A percentile compares a stretch with the other conserved stretches of the same genome.
These are phyloP conservation scores for Gyromitra esculenta DNA, from an alignment of 2,329 filamentous ascomycete genomes.

Conservation along the genomic window DNA sequence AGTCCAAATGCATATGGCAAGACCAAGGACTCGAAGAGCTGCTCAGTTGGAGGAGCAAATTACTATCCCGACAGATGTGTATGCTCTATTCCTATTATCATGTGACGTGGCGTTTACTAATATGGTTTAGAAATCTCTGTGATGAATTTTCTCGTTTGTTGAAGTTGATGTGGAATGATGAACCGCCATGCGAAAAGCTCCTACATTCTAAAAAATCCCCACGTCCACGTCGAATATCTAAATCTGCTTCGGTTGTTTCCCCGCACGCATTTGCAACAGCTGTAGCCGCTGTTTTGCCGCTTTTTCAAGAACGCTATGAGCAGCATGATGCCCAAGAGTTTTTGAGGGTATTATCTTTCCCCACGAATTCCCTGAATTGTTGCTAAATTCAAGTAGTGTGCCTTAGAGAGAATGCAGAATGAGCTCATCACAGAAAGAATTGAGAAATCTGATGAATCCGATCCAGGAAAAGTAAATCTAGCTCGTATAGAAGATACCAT, in stretches of 20 bases:
- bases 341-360: conserved; percentile 42
- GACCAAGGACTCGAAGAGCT: conserved; percentile 52
- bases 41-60: conserved; percentile 53
- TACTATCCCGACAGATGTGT: conserved; percentile 49
- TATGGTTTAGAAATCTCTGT: conserved; percentile 49
- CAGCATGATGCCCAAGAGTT: conserved; percentile 56
- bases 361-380: neutral
- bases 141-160: conserved; percentile 53
- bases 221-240: conserved; percentile 38
- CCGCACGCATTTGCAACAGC: conserved; percentile 54
- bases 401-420: conserved; percentile 52
- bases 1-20: conserved; percentile 45
- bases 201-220: conserved; percentile 24
- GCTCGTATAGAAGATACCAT: conserved; percentile 49
- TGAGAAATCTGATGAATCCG: conserved; percentile 26
- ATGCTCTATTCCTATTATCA: conserved; percentile 27
- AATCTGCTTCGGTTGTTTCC: conserved; percentile 50
- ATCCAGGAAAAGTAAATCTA: conserved; percentile 20
- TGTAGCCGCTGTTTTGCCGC: conserved; percentile 49
- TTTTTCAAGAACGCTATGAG: conserved; percentile 53
- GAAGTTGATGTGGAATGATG: conserved; percentile 52
- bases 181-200: conserved; percentile 26
- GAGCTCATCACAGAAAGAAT: conserved; percentile 49
- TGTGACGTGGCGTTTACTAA: conserved; percentile 33
- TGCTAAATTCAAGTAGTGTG: conserved; percentile 46